Evolutionary conservation across 1,139 yeast species (phyloP).

Genomic region (Meyerozyma elateridarum): DNA sequence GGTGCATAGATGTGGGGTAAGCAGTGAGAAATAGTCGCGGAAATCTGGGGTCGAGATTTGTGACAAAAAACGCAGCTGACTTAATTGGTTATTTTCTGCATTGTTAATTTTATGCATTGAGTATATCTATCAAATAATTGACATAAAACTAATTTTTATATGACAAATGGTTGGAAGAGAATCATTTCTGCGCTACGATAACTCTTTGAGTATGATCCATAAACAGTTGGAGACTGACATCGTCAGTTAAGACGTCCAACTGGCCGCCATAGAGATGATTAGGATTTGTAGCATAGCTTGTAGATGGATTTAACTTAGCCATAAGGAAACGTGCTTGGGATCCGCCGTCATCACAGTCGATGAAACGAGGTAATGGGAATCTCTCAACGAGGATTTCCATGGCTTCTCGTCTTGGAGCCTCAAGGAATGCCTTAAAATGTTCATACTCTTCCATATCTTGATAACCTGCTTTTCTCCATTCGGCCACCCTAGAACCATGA

Average conservation of each 20-base stretch:
- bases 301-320: constrained; percentile 72
- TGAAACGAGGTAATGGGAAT: constrained; percentile 69
- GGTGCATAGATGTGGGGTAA: too few relatives aligned
- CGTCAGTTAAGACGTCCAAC: constrained; percentile 59
- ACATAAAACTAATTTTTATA: background rate
- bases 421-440: constrained; percentile 55
- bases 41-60: too few relatives aligned
- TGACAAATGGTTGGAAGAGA: background rate
- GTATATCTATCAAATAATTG: too few relatives aligned
- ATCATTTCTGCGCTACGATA: constrained; percentile 22
- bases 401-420: constrained; percentile 65
- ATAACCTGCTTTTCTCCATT: constrained; percentile 65
- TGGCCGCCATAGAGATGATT: constrained; percentile 27
- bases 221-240: constrained; percentile 62
- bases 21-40: too few relatives aligned
- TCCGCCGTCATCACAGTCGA: constrained; percentile 73
- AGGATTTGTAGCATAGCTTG: constrained; percentile 47
- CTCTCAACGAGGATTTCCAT: constrained; percentile 62
- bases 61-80: too few relatives aligned
- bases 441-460: constrained; percentile 63
- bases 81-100: too few relatives aligned
- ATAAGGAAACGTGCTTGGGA: constrained; percentile 73
- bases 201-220: constrained; percentile 52
- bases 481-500: constrained; percentile 66
- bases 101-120: too few relatives aligned